phyloP scores from a whole-genome alignment of 192 early-diverging fungal species.

The Pilobolus umbonatus region DNA sequence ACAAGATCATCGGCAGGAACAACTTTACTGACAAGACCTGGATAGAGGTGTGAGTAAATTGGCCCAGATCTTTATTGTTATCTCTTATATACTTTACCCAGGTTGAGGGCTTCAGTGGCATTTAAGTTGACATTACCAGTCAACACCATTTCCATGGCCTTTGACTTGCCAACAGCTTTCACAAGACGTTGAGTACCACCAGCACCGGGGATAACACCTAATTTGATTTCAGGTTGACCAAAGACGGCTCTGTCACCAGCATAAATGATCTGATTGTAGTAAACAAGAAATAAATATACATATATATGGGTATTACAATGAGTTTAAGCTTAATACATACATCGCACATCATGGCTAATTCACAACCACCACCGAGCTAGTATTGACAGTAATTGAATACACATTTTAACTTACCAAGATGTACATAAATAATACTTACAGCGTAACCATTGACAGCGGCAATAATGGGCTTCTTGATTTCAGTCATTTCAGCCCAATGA shows the following conservation, averaged over 20 bases:
- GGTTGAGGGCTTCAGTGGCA: slow-evolving; percentile 81
- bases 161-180: slow-evolving; percentile 93
- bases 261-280: slow-evolving; percentile 79
- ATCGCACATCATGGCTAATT: slow-evolving; percentile 98
- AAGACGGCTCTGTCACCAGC: slow-evolving; percentile 96
- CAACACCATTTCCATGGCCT: slow-evolving; percentile 96
- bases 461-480: slow-evolving; percentile 92
- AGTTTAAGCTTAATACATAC: slow-evolving; percentile 32
- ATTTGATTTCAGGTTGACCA: slow-evolving; percentile 98
- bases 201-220: slow-evolving; percentile 94
- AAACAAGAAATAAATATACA: background rate
- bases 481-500: slow-evolving; percentile 90
- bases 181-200: slow-evolving; percentile 84
- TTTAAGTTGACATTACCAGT: slow-evolving; percentile 78
- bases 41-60: slow-evolving; percentile 34
- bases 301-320: slow-evolving; percentile 8
- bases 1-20: slow-evolving; percentile 83
- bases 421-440: slow-evolving; percentile 37
- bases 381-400: slow-evolving; percentile 15
- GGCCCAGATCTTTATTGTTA: background rate
- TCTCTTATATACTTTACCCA: too few species aligned
- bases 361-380: slow-evolving; percentile 95
- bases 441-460: slow-evolving; percentile 98
- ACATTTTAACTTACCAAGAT: background rate
- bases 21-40: slow-evolving; percentile 83